Base-by-base conservation (phyloP, 805 yeast species). In the Danielozyma ontarioensis region DNA sequence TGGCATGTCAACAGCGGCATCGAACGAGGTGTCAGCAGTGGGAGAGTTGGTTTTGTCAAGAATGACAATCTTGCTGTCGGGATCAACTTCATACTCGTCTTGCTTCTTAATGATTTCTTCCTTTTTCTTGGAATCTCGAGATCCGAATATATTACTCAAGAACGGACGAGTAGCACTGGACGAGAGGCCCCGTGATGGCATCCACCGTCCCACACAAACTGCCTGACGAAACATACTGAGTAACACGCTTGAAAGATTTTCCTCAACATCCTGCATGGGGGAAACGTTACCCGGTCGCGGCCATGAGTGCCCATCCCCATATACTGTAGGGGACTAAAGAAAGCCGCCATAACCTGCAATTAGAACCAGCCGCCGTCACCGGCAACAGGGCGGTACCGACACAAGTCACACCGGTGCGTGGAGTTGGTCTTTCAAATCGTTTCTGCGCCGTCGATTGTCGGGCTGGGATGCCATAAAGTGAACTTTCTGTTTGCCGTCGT, bases 41-140 rank as follows among this genome's bases (percentile, higher is more conserved):
- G 68, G 66, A 6, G 70, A 57, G 46, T 65, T 66, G 17, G 53
- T 44, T 35, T 57, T 46, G 40, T 48, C 53, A 43, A 66, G 60
- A 28, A 64, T 48, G 23, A 58, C 57, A 31, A 66, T 57, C 32
- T 63, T 62, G 18, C 57, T 40, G 32, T 36, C 40, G 2, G 57
- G 53, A 29, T 56, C 63, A 15, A 48, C 50, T 40, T 59, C 64
- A 35, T 50, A 59, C 24, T 62, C 54, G 41, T 61, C 61, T 46
- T 65, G 68, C 30, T 62, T 66, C 33, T 61, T 55, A 27, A 61
- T 49, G 31, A 65, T 50, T 11, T 56, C 51, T 35, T 64, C 60
- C 39, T 57, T 53, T 32, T 53, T 59, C 33, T 62, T 51, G 30
- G 53, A 45, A 16, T 51, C 54, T 28, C 51, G 53, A 17, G 51